Conservation (phyloP, 169 alveolate genomes). For the Eimeria praecox region DNA sequence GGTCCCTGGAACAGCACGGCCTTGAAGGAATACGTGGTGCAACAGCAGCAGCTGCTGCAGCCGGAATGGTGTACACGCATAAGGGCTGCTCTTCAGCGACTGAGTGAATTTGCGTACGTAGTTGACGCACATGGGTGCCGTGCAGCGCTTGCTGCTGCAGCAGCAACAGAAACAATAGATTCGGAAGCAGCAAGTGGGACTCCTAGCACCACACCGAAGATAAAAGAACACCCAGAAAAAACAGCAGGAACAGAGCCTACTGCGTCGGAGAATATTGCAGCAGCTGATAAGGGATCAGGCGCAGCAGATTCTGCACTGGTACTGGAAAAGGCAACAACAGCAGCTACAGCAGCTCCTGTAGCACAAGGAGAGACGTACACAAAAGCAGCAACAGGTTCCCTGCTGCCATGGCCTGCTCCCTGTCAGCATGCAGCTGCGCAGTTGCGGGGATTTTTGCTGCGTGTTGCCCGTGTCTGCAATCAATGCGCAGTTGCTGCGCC, state of each 20-base stretch:
- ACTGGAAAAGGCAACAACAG: conserved; percentile 2
- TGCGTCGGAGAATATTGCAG: neutral
- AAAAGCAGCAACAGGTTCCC: neutral
- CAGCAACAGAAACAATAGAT: neutral
- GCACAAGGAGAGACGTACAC: conserved; percentile 10
- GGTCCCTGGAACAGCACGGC: conserved; percentile 46
- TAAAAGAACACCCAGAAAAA: neutral
- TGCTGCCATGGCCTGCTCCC: conserved; percentile 45
- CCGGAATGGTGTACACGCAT: conserved; percentile 47
- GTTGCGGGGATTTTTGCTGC: conserved; percentile 56
- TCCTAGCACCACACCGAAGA: neutral
- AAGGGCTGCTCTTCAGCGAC: conserved; percentile 41
- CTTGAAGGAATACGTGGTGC: neutral
- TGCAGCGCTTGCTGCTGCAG: conserved; percentile 25
- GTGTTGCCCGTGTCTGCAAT: conserved; percentile 21
- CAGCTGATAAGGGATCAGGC: neutral
- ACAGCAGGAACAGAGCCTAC: conserved; percentile 7
- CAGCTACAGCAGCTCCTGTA: neutral
- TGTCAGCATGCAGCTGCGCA: conserved; percentile 68
- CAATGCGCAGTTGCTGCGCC: conserved; percentile 9
- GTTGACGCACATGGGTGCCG: neutral
- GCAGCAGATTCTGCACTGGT: neutral
- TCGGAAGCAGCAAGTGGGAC: neutral
- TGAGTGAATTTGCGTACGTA: conserved; percentile 38
- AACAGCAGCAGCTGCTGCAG: neutral